These are phyloP conservation scores for Rhododendron vialii DNA, from an alignment of 148 eudicot species.

Conservation along the genomic window DNA sequence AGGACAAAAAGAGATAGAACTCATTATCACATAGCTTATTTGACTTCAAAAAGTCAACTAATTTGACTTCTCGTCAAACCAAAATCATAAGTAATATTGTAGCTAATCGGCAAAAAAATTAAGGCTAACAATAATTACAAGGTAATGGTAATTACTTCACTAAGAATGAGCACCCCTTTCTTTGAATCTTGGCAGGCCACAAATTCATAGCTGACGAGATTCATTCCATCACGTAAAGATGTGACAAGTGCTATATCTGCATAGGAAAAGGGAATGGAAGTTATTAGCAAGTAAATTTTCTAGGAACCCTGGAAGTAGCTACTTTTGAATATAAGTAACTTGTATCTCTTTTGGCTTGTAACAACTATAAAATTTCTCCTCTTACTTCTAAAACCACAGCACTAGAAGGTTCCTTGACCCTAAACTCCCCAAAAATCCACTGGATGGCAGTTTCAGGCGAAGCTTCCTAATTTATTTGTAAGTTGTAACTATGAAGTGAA, in stretches of 20 bases:
- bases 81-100: not conserved
- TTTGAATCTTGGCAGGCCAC: constrained; percentile 93
- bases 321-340: not conserved
- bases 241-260: constrained; percentile 94
- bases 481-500: not conserved
- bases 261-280: constrained; percentile 6
- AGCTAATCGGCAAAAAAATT: not conserved
- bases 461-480: not conserved
- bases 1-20: not conserved
- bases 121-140: not conserved
- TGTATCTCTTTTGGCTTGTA: not conserved
- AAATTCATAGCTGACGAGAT: constrained; percentile 93
- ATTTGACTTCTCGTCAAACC: not conserved
- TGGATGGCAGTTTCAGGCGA: not conserved
- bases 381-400: not conserved
- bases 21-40: not conserved
- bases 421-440: not conserved
- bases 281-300: not conserved
- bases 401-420: not conserved
- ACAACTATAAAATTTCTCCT: not conserved
- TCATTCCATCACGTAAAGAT: constrained; percentile 96
- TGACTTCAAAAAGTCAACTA: not conserved
- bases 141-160: constrained; percentile 55
- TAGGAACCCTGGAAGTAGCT: not conserved
- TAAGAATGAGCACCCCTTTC: constrained; percentile 90